phyloP scores from a whole-genome alignment of 2,329 filamentous ascomycete genomes.

The Pseudocercospora musae region DNA sequence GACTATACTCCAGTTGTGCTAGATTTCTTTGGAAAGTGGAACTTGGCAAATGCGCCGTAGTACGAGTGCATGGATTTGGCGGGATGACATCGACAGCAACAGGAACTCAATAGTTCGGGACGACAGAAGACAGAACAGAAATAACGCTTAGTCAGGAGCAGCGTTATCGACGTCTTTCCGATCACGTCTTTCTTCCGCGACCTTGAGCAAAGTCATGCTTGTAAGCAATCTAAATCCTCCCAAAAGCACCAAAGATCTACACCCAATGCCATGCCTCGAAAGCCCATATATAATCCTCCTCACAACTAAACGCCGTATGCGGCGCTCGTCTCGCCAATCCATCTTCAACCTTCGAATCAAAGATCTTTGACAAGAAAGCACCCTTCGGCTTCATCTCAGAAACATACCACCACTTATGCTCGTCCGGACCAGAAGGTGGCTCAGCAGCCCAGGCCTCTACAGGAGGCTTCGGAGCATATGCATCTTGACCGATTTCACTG shows the following conservation, averaged over 20 bases:
- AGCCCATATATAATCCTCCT: conserved; percentile 6
- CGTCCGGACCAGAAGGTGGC: background rate
- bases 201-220: background rate
- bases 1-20: conserved; percentile 28
- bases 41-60: conserved; percentile 21
- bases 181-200: background rate
- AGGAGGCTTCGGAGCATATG: background rate
- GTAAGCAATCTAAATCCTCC: conserved; percentile 1
- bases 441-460: background rate
- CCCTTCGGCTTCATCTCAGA: conserved; percentile 60
- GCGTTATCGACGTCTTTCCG: background rate
- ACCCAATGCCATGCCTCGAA: conserved; percentile 7
- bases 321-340: conserved; percentile 44
- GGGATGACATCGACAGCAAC: background rate
- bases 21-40: conserved; percentile 30
- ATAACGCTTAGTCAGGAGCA: background rate
- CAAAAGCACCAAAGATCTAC: conserved; percentile 7
- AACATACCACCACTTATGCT: conserved; percentile 54
- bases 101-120: background rate
- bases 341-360: conserved; percentile 54
- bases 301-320: conserved; percentile 1
- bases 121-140: background rate
- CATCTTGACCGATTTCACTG: background rate
- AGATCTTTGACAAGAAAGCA: conserved; percentile 60
- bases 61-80: background rate